Evolutionary conservation across 2,329 filamentous ascomycete genomes (phyloP).

Genomic region (Xylariaceae sp.): DNA sequence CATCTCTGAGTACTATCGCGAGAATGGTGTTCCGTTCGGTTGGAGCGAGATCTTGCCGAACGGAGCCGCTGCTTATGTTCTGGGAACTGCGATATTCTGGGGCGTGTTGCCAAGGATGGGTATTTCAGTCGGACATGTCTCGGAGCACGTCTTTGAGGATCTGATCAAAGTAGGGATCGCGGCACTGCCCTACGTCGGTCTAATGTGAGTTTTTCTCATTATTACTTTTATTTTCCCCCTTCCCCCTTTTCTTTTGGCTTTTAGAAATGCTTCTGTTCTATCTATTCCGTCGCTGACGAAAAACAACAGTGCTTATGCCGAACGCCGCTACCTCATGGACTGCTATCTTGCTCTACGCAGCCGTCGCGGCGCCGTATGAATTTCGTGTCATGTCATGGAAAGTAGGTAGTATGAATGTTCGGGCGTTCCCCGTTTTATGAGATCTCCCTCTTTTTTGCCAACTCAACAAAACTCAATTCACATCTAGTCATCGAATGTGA

Average conservation of each 20-base stretch:
- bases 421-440: background rate
- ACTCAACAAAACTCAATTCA: background rate
- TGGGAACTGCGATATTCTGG: conserved; percentile 41
- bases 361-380: conserved; percentile 18
- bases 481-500: conserved; percentile 65
- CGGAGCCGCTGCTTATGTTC: conserved; percentile 39
- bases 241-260: background rate
- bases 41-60: conserved; percentile 41
- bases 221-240: background rate
- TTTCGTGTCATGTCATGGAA: conserved; percentile 9
- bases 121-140: conserved; percentile 29
- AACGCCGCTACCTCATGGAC: conserved; percentile 49
- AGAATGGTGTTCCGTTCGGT: conserved; percentile 39
- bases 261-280: conserved; percentile 15
- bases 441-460: background rate
- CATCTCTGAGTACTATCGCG: conserved; percentile 58
- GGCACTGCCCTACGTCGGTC: conserved; percentile 47
- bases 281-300: conserved; percentile 16
- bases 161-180: conserved; percentile 46
- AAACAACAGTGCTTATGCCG: conserved; percentile 44
- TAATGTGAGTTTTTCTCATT: conserved; percentile 53
- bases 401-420: conserved; percentile 2
- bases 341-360: conserved; percentile 44
- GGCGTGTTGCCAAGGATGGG: conserved; percentile 27
- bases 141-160: conserved; percentile 33